phyloP scores from a whole-genome alignment of 192 early-diverging fungal species.

The Coemansia asiatica region DNA sequence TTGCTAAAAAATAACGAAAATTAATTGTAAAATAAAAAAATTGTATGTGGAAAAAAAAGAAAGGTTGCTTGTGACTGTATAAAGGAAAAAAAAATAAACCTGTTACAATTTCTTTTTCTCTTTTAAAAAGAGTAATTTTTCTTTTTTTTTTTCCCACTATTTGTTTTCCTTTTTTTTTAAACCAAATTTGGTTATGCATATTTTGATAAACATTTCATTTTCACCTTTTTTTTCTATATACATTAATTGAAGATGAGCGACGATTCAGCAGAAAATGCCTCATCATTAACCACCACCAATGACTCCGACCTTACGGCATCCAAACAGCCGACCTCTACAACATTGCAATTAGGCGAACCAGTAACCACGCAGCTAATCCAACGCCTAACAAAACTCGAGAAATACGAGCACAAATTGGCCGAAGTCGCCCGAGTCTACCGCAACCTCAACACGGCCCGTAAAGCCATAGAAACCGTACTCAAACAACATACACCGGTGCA shows the following conservation, averaged over 20 bases:
- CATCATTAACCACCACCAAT: background rate
- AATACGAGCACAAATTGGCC: constrained; percentile 53
- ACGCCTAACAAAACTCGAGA: constrained; percentile 40
- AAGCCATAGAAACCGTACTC: constrained; percentile 44
- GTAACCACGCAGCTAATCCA: constrained; percentile 26
- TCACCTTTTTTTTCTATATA: background rate
- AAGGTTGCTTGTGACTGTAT: too few relatives aligned
- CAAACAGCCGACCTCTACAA: constrained; percentile 27
- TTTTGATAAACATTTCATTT: background rate
- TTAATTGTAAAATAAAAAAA: constrained; percentile 1
- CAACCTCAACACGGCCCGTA: constrained; percentile 49
- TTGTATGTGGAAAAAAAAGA: background rate
- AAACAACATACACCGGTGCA: constrained; percentile 46
- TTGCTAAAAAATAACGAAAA: too few relatives aligned
- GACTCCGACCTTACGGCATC: too few relatives aligned
- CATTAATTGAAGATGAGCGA: constrained; percentile 2
- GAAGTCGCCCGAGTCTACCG: constrained; percentile 53
- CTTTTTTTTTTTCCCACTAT: background rate
- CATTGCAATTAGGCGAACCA: constrained; percentile 26
- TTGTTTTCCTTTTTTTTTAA: constrained; percentile 6
- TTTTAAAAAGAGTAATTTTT: constrained; percentile 9
- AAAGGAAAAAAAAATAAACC: background rate
- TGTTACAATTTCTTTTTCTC: too few relatives aligned
- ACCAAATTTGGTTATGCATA: too few relatives aligned
- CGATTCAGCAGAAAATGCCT: constrained; percentile 5